These are phyloP conservation scores for Pholiota molesta DNA, from an alignment of 768 basidiomycete species.

Conservation along the genomic window DNA sequence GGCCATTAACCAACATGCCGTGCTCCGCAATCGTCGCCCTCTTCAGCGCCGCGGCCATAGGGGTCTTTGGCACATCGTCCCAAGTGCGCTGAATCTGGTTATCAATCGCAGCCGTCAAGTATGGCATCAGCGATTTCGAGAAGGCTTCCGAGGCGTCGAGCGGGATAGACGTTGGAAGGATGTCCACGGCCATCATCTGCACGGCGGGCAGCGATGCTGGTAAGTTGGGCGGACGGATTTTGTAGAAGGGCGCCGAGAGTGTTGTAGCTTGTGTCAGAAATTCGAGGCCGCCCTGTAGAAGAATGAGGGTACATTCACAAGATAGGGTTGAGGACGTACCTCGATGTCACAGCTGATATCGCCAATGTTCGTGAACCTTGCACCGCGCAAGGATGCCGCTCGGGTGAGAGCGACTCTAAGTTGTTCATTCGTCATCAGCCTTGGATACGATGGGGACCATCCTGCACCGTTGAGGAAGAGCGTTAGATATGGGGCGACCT, in stretches of 20 bases:
- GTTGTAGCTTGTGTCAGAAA: conserved; percentile 81
- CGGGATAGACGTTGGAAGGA: conserved; percentile 84
- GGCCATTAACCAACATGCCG: conserved; percentile 56
- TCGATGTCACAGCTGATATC: conserved; percentile 92
- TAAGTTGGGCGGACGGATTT: conserved; percentile 42
- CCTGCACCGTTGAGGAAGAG: conserved; percentile 87
- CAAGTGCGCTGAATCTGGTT: conserved; percentile 7
- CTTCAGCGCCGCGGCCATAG: conserved; percentile 46
- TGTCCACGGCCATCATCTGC: conserved; percentile 89
- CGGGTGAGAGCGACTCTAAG: conserved; percentile 51
- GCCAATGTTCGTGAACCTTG: conserved; percentile 71
- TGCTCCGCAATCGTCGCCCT: conserved; percentile 69
- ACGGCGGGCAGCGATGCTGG: conserved; percentile 50
- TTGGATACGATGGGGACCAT: conserved; percentile 79
- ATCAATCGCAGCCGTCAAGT: conserved; percentile 59
- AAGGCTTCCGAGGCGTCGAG: conserved; percentile 82
- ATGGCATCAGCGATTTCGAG: conserved; percentile 65
- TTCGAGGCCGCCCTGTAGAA: conserved; percentile 77
- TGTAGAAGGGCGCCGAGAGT: conserved; percentile 75
- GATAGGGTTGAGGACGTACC: conserved; percentile 35
- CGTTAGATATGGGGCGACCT: conserved; percentile 87
- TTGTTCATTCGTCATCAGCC: conserved; percentile 73
- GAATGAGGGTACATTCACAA: not conserved
- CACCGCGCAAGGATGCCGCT: conserved; percentile 52
- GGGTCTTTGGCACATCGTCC: conserved; percentile 19